Evolutionary conservation across 495 filamentous ascomycete genomes (phyloP), one percentile per base, ranked within the genome.

Genomic region (Usnea hakonensis): DNA sequence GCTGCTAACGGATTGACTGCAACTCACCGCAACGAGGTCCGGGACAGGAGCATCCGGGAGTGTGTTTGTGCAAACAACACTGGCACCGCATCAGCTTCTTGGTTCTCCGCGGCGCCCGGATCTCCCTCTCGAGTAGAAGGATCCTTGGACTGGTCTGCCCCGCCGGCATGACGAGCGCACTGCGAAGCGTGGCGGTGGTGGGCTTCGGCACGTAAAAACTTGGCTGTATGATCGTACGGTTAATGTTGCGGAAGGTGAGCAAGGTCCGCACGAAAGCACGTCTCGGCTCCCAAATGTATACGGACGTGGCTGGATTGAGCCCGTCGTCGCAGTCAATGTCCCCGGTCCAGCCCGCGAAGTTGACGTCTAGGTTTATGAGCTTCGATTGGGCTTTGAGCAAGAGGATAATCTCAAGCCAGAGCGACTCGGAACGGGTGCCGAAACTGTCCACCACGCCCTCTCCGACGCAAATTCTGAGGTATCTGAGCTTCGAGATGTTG

Each of bases 401-500:
- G 30, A 21, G 30, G 19, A 65, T 14, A 1, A 65, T 23, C 3
- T 36, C 21, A 5, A 17, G 46, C 64, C 64, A 65, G 23, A 57
- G 55, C 17, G 36, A 43, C 21, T 65, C 64, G 46, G 16, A 4
- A 13, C 43, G 36, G 2, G 63, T 61, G 17, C 36, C 21, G 8
- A 53, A 53, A 2, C 2, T 19, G 14, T 58, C 62, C 33, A 46
- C 21, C 3, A 17, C 8, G 2, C 63, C 63, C 23, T 43, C 41
- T 16, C 38, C 40, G 21, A 65, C 13, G 0, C 19, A 9, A n/a
- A 65, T 50, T 13, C 2, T 32, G 6, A 65, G 40, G 44, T 32
- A 2, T 53, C 37, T 30, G 38, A 65, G 30, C n/a, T 44, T 56
- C 19, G 57, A 48, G 1, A 65, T 35, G 17, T 60, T 60, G 46